Percentiles rank a stretch among this genome's conserved stretches.
phyloP scores from a whole-genome alignment of 1,139 yeast genomes.

The Pichia sp. region DNA sequence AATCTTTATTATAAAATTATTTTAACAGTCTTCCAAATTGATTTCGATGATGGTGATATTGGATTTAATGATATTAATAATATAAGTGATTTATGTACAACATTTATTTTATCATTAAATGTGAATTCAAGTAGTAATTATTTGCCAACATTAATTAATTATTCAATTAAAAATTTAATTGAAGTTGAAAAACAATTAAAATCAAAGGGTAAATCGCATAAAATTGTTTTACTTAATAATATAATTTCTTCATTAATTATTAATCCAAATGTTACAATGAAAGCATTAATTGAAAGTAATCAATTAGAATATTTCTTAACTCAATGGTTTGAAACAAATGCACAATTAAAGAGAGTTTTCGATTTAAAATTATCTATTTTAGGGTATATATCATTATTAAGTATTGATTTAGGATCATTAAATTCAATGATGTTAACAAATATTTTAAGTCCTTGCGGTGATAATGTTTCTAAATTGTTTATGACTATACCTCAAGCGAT shows the following conservation, averaged over 20 bases:
- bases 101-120: slow-evolving; percentile 45
- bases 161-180: slow-evolving; percentile 25
- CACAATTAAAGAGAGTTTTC: slow-evolving; percentile 62
- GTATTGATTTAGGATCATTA: slow-evolving; percentile 23
- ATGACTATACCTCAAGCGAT: slow-evolving; percentile 67
- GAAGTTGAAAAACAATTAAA: slow-evolving; percentile 22
- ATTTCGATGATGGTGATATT: slow-evolving; percentile 26
- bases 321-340: slow-evolving; percentile 58
- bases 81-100: slow-evolving; percentile 51
- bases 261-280: slow-evolving; percentile 51
- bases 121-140: slow-evolving; percentile 33
- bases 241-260: slow-evolving; percentile 60
- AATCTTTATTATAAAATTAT: slow-evolving; percentile 25
- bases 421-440: slow-evolving; percentile 24
- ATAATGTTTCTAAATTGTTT: slow-evolving; percentile 44
- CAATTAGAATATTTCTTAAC: slow-evolving; percentile 49
- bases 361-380: slow-evolving; percentile 73
- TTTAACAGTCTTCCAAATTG: slow-evolving; percentile 28
- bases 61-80: slow-evolving; percentile 42
- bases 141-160: slow-evolving; percentile 37
- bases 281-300: slow-evolving; percentile 42
- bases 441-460: slow-evolving; percentile 38
- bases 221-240: slow-evolving; percentile 58
- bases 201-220: slow-evolving; percentile 29
- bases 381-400: slow-evolving; percentile 54